Base-by-base conservation (phyloP, 1,139 yeast genomes). In the Blastobotrys niveus region DNA sequence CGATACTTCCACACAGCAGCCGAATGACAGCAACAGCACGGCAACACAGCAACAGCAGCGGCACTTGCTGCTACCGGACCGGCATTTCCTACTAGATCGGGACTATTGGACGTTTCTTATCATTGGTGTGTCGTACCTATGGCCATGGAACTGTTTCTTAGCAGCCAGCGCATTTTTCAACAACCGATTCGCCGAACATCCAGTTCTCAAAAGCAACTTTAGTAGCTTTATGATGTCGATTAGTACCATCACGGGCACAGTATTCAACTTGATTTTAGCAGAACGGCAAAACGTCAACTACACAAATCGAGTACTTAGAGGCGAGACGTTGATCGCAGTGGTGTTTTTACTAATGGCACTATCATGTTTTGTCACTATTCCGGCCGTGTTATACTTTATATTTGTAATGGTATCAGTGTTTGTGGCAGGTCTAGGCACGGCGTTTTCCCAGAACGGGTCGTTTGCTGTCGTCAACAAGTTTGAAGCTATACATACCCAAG, bases 131-230 rank as follows among this genome's bases (percentile, higher is more conserved):
- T 61, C 67, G 34, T 61, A 53, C 43, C 71, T 91, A 34, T 91
- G 97, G 97, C 97, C 98, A 0, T 91, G 97, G 96, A 91, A 91
- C 68, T 80, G 94, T 53, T 82, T 88, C 55, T 67, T 91, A 8
- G 80, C 94, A 1, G 96, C 96, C 0, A 76, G 94, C 0, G 84
- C 85, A 3, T 88, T 85, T 63, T 87, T 87, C 60, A 77, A 78
- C 30, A 76, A 75, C 43, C 65, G 91, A 41, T 81, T 89, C 51
- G 67, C 70, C 18, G 72, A 70, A 27, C 65, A 73, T 10, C 77
- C 82, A 0, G 50, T 64, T 1, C 66, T 86, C 50, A 74, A 80
- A 10, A 75, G 74, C 50, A 72, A 76, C 37, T 86, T 85, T 60
- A 76, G 89, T 5, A 81, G 94, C 20, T 79, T 93, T 0, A 83